Percentiles rank a stretch among this genome's conserved stretches.
Conservation (phyloP, 257 asterid species). For the Cruciata laevipes region DNA sequence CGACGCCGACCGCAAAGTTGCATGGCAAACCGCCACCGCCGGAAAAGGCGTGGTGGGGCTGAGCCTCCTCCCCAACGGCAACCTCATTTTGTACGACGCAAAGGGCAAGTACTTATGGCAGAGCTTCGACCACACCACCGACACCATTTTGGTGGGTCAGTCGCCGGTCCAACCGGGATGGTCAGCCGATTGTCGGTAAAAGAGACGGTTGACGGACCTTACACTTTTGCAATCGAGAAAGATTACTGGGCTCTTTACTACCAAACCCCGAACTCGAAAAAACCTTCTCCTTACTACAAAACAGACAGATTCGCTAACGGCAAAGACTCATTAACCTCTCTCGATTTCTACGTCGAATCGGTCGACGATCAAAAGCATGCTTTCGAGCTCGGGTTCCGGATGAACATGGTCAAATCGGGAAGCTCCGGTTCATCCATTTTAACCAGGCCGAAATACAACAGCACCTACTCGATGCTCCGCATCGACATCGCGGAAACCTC, state of each 20-base stretch:
- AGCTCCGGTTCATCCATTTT: conserved; percentile 20
- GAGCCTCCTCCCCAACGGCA: conserved; percentile 19
- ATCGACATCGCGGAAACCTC: conserved; percentile 39
- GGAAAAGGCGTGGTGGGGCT: conserved; percentile 24
- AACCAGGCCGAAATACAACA: conserved; percentile 37
- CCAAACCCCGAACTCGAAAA: conserved; percentile 9
- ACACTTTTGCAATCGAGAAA: conserved; percentile 15
- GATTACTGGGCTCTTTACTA: conserved; percentile 17
- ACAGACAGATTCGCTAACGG: conserved; percentile 32
- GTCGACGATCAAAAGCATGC: conserved; percentile 19
- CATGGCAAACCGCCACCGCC: conserved; percentile 25
- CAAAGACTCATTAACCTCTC: conserved; percentile 18
- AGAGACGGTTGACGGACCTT: conserved; percentile 23
- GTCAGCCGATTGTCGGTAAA: conserved; percentile 18
- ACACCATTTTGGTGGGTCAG: conserved; percentile 29
- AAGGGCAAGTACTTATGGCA: conserved; percentile 25
- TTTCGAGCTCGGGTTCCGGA: conserved; percentile 29
- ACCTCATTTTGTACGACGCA: conserved; percentile 19
- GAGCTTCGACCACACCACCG: conserved; percentile 28
- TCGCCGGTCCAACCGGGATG: conserved; percentile 16
- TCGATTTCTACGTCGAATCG: conserved; percentile 22
- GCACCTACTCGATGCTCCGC: conserved; percentile 33
- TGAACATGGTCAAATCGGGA: conserved; percentile 20
- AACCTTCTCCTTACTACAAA: conserved; percentile 22
- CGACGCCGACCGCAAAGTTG: conserved; percentile 20